These are phyloP conservation scores for Silene uniflora DNA, from an alignment of 148 eudicot species.

Conservation along the genomic window DNA sequence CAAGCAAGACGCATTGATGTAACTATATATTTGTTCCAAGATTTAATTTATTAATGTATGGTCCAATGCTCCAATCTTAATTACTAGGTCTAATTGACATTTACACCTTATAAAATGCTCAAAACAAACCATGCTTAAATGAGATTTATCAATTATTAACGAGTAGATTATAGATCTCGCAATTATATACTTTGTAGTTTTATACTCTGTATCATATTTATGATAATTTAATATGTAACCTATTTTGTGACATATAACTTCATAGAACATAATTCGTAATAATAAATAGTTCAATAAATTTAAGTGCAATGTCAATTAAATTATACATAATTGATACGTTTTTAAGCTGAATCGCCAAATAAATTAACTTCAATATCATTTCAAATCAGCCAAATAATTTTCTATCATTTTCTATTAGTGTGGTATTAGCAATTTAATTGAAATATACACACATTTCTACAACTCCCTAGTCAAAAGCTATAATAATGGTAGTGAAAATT, in stretches of 20 bases:
- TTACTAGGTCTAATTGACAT: background rate
- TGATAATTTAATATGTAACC: background rate
- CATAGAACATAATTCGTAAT: background rate
- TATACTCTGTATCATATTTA: no score
- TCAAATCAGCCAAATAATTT: background rate
- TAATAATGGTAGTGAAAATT: constrained; percentile 23
- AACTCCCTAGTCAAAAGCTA: background rate
- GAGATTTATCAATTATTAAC: no score
- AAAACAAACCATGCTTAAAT: background rate
- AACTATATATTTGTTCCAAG: no score
- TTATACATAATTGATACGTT: background rate
- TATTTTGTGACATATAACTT: no score
- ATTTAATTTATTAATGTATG: background rate
- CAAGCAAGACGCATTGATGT: no score
- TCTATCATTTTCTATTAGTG: background rate
- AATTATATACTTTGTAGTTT: no score
- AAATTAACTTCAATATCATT: background rate
- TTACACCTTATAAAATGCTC: background rate
- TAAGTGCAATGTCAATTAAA: no score
- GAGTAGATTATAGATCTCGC: no score
- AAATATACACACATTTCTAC: background rate
- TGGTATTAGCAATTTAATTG: no score
- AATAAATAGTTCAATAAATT: background rate
- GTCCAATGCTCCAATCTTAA: background rate
- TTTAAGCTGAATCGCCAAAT: background rate